Percentiles rank a stretch among this genome's conserved stretches.
Conservation (phyloP, 2,329 filamentous ascomycete species). For the Achaetomium macrosporum region DNA sequence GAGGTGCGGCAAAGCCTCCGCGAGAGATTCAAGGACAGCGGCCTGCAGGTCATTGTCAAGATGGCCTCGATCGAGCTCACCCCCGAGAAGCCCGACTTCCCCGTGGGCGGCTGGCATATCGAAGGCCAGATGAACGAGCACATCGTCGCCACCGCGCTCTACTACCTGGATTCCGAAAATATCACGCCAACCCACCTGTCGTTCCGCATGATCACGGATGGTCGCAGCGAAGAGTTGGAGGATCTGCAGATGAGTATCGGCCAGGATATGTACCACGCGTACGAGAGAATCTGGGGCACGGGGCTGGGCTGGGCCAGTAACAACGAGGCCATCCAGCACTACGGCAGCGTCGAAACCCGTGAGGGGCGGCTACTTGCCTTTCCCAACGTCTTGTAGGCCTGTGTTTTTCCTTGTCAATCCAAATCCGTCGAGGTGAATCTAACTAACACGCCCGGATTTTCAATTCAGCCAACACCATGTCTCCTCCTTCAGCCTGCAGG, state of each 20-base stretch:
- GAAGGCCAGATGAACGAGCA: conserved; percentile 48
- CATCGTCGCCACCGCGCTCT: conserved; percentile 51
- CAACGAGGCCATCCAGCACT: conserved; percentile 32
- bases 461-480: conserved; percentile 42
- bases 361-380: conserved; percentile 43
- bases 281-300: conserved; percentile 21
- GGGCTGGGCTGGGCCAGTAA: neutral
- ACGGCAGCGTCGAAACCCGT: conserved; percentile 36
- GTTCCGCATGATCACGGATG: conserved; percentile 35
- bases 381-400: conserved; percentile 27
- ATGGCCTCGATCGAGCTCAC: conserved; percentile 54
- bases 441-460: neutral
- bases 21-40: conserved; percentile 29
- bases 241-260: neutral
- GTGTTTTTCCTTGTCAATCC: too few relatives aligned
- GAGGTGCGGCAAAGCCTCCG: conserved; percentile 16
- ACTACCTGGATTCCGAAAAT: conserved; percentile 49
- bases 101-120: conserved; percentile 43
- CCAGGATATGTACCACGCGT: conserved; percentile 16
- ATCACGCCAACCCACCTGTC: conserved; percentile 38
- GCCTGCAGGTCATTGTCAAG: conserved; percentile 59
- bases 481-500: conserved; percentile 42
- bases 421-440: neutral
- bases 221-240: conserved; percentile 10
- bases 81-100: conserved; percentile 47